Conservation (phyloP, 805 yeast genomes). For the Kazachstania kunashirensis region DNA sequence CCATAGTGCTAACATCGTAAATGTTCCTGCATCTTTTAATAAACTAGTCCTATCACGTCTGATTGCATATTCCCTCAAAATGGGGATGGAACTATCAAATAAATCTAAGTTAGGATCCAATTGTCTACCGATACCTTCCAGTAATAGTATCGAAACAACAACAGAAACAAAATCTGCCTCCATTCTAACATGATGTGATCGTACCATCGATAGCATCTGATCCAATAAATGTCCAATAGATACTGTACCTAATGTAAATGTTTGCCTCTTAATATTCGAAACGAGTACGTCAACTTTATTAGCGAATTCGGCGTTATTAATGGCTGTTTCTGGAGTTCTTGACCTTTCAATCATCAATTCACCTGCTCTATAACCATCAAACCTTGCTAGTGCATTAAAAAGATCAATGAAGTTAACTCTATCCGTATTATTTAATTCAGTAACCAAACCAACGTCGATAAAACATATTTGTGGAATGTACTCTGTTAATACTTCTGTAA, state of each 20-base stretch:
- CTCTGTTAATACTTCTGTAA: constrained; percentile 46
- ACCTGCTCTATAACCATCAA: constrained; percentile 92
- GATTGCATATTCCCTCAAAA: constrained; percentile 69
- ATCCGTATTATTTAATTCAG: constrained; percentile 71
- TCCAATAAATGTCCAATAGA: constrained; percentile 87
- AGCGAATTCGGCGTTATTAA: constrained; percentile 78
- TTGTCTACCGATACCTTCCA: constrained; percentile 94
- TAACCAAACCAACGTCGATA: constrained; percentile 87
- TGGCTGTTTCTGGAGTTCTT: constrained; percentile 85
- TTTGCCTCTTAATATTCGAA: constrained; percentile 67
- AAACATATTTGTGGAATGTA: constrained; percentile 81
- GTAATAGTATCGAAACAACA: constrained; percentile 78
- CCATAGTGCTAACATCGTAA: constrained; percentile 87
- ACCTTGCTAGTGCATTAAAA: constrained; percentile 78
- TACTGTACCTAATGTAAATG: constrained; percentile 86
- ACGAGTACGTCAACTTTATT: constrained; percentile 79
- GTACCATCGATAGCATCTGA: constrained; percentile 81
- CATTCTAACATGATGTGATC: constrained; percentile 92
- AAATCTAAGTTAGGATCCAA: constrained; percentile 87
- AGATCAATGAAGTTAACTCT: constrained; percentile 80
- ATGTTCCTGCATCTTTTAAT: constrained; percentile 45
- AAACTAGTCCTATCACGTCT: constrained; percentile 50
- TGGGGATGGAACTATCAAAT: constrained; percentile 87
- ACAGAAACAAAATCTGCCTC: constrained; percentile 95
- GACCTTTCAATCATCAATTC: constrained; percentile 93